phyloP scores from a whole-genome alignment of 768 basidiomycete genomes.

The Hypholoma fasciculare region DNA sequence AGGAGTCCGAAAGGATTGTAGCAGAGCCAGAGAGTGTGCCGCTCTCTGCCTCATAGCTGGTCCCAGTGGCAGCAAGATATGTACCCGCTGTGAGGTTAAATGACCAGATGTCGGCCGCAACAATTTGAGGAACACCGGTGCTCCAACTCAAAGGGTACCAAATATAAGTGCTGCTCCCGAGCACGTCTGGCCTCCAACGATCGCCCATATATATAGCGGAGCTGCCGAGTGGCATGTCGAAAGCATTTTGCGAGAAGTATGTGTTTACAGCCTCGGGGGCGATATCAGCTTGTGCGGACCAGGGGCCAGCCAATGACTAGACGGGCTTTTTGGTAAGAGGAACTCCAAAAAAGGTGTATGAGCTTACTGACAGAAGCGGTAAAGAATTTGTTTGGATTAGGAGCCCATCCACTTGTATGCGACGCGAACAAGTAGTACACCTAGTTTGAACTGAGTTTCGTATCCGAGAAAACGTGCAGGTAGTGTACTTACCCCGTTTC shows the following conservation, averaged over 20 bases:
- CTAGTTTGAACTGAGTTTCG: constrained; percentile 20
- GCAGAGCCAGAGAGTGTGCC: constrained; percentile 51
- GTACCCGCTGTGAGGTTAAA: constrained; percentile 51
- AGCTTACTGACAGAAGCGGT: constrained; percentile 41
- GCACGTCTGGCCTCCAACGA: constrained; percentile 53
- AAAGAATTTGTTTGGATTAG: constrained; percentile 64
- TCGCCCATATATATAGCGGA: constrained; percentile 64
- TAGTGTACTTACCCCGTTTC: constrained; percentile 40
- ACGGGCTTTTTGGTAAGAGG: constrained; percentile 1
- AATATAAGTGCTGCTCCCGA: constrained; percentile 60
- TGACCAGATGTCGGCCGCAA: constrained; percentile 58
- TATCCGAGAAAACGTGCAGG: not conserved
- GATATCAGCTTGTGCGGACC: constrained; percentile 58
- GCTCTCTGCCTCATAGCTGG: constrained; percentile 55
- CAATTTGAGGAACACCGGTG: constrained; percentile 52
- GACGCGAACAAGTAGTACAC: constrained; percentile 61
- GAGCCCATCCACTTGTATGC: constrained; percentile 58
- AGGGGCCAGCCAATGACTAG: constrained; percentile 53
- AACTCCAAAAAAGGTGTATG: not conserved
- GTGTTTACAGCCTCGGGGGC: constrained; percentile 50
- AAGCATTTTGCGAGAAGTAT: constrained; percentile 64
- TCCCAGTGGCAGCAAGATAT: constrained; percentile 48
- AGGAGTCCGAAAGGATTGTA: constrained; percentile 37
- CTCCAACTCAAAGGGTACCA: constrained; percentile 63
- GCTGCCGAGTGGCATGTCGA: constrained; percentile 49